These are phyloP conservation scores for Tremella fuciformis DNA, from an alignment of 768 basidiomycete species.

Conservation along the genomic window DNA sequence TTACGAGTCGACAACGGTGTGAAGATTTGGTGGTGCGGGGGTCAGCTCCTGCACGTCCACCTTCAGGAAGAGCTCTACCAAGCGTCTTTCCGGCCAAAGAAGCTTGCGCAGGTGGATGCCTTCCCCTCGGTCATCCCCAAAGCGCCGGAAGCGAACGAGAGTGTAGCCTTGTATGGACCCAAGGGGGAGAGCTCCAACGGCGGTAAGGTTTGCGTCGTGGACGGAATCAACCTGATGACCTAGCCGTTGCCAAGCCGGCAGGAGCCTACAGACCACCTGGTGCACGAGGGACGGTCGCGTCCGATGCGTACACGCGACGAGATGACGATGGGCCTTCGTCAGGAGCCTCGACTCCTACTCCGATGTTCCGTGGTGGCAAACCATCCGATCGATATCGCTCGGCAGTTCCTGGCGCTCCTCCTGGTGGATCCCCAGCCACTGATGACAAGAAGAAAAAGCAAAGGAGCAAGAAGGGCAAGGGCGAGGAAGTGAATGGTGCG, in stretches of 20 bases:
- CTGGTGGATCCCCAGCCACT: conserved; percentile 58
- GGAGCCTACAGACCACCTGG: conserved; percentile 94
- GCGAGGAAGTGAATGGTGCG: conserved; percentile 49
- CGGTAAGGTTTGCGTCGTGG: conserved; percentile 1
- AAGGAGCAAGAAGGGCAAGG: conserved; percentile 54
- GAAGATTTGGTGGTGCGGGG: conserved; percentile 91
- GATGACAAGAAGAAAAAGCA: conserved; percentile 60
- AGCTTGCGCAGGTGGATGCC: conserved; percentile 22
- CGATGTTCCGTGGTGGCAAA: conserved; percentile 46
- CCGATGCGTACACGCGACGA: conserved; percentile 83
- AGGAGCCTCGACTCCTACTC: conserved; percentile 41
- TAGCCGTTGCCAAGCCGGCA: conserved; percentile 60
- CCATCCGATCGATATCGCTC: conserved; percentile 55
- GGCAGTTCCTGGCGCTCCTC: conserved; percentile 62
- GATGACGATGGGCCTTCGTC: conserved; percentile 70
- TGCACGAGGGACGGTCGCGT: conserved; percentile 82
- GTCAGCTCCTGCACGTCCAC: conserved; percentile 81
- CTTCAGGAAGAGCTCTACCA: conserved; percentile 85
- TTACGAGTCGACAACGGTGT: conserved; percentile 95
- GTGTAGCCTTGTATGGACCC: conserved; percentile 37
- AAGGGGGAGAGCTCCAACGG: conserved; percentile 42
- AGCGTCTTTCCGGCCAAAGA: conserved; percentile 42
- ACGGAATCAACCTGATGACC: neutral
- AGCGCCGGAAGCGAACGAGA: conserved; percentile 37
- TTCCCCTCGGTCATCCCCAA: conserved; percentile 34